These are phyloP conservation scores for Phylloporus arenicola DNA, from an alignment of 768 basidiomycete genomes.

Conservation along the genomic window DNA sequence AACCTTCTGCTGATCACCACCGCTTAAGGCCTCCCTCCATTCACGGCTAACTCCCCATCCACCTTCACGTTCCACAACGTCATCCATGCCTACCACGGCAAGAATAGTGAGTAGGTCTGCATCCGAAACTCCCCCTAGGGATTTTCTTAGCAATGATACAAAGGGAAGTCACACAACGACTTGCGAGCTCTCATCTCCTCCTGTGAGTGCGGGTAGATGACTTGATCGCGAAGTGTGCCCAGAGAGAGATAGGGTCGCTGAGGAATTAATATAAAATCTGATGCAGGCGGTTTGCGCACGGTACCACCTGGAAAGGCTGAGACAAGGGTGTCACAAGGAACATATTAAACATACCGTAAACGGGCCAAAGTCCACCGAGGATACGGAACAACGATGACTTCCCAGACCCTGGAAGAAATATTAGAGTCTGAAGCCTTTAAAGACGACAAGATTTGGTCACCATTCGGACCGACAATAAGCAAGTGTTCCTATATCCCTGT, in stretches of 20 bases:
- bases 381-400: slow-evolving; percentile 95
- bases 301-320: slow-evolving; percentile 46
- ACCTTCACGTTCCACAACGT: slow-evolving; percentile 89
- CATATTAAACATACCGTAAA: slow-evolving; percentile 35
- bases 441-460: slow-evolving; percentile 31
- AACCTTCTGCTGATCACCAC: slow-evolving; percentile 95
- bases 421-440: neutral
- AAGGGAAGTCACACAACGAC: slow-evolving; percentile 23
- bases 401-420: slow-evolving; percentile 55
- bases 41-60: slow-evolving; percentile 89
- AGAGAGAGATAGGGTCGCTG: slow-evolving; percentile 93
- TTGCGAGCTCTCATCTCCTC: slow-evolving; percentile 72
- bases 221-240: slow-evolving; percentile 91
- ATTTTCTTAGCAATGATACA: slow-evolving; percentile 5
- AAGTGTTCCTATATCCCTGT: slow-evolving; percentile 64
- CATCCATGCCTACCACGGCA: slow-evolving; percentile 74
- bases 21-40: slow-evolving; percentile 90
- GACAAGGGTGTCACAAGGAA: neutral
- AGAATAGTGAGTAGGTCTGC: slow-evolving; percentile 67
- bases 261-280: slow-evolving; percentile 90
- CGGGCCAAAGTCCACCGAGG: slow-evolving; percentile 93
- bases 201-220: slow-evolving; percentile 89
- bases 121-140: slow-evolving; percentile 68
- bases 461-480: slow-evolving; percentile 92
- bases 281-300: slow-evolving; percentile 84